Percentiles rank a stretch among this genome's conserved stretches.
These are phyloP conservation scores for Croton laevigatus DNA, from an alignment of 441 rosid species.

Conservation along the genomic window DNA sequence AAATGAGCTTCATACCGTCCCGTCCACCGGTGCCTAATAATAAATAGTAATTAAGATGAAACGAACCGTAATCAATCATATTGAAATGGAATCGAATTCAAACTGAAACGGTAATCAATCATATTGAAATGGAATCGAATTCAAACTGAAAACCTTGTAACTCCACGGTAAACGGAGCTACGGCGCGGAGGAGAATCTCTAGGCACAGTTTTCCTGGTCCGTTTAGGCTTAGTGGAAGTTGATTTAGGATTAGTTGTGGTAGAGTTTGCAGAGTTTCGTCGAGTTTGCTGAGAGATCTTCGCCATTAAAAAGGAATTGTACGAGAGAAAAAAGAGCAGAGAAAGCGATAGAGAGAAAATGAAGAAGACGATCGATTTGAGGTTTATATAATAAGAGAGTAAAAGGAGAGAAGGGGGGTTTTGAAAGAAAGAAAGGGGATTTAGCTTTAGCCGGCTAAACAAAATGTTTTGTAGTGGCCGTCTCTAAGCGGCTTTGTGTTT, in stretches of 20 bases:
- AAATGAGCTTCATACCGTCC: conserved; percentile 90
- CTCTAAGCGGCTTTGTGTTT: conserved; percentile 27
- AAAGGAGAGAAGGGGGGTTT: not conserved
- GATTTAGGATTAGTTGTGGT: not conserved
- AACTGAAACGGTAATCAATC: not conserved
- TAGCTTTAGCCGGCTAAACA: conserved; percentile 25
- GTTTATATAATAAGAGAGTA: too few species aligned
- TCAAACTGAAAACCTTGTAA: conserved; percentile 40
- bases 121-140: too few species aligned
- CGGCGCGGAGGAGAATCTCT: conserved; percentile 51
- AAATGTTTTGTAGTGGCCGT: conserved; percentile 28
- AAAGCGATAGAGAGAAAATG: not conserved
- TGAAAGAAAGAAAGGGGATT: not conserved
- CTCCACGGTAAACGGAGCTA: conserved; percentile 59
- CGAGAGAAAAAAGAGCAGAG: not conserved
- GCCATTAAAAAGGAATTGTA: conserved; percentile 32
- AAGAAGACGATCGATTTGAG: not conserved
- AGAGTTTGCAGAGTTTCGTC: not conserved
- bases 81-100: not conserved
- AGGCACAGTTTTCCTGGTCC: conserved; percentile 48
- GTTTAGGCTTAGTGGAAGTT: conserved; percentile 28
- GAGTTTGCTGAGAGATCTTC: conserved; percentile 33
- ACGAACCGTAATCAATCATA: accelerated
- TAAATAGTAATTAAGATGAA: not conserved
- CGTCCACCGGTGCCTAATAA: conserved; percentile 82